phyloP scores from a whole-genome alignment of 176 grass and related monocot species.

The Oryza officinalis region DNA sequence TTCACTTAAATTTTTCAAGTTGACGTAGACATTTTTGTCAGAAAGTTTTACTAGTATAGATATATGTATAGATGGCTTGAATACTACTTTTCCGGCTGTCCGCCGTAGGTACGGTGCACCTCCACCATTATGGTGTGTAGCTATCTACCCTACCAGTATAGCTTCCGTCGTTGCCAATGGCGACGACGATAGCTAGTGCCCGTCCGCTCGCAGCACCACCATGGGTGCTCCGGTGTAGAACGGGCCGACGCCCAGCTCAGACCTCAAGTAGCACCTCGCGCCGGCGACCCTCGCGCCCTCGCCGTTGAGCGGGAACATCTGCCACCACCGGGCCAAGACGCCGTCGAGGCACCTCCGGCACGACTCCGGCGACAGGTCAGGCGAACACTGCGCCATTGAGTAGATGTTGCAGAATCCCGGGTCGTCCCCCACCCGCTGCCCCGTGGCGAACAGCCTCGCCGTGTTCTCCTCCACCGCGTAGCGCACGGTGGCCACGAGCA shows the following conservation, averaged over 20 bases:
- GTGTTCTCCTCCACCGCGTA: background rate
- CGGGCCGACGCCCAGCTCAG: background rate
- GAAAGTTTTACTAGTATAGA: too few species aligned
- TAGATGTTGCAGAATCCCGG: background rate
- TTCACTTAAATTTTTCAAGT: too few species aligned
- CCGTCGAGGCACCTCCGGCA: slow-evolving; percentile 11
- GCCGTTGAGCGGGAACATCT: background rate
- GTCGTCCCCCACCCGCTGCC: background rate
- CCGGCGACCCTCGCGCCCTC: background rate
- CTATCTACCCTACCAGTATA: too few species aligned
- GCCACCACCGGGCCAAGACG: slow-evolving; percentile 9
- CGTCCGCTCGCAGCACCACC: background rate
- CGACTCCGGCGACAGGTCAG: background rate
- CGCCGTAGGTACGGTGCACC: too few species aligned
- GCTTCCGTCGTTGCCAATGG: too few species aligned
- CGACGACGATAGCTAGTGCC: background rate
- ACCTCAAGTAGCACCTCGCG: slow-evolving; percentile 16
- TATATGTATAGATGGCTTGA: too few species aligned
- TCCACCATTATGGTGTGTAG: too few species aligned
- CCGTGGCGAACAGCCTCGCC: background rate
- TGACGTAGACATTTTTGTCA: too few species aligned
- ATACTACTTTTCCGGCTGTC: too few species aligned
- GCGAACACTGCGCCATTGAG: slow-evolving; percentile 16
- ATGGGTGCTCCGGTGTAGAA: background rate
- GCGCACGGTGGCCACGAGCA: background rate